Base-by-base conservation (phyloP, 2,329 filamentous ascomycete genomes). In the Verticillium nonalfalfae region DNA sequence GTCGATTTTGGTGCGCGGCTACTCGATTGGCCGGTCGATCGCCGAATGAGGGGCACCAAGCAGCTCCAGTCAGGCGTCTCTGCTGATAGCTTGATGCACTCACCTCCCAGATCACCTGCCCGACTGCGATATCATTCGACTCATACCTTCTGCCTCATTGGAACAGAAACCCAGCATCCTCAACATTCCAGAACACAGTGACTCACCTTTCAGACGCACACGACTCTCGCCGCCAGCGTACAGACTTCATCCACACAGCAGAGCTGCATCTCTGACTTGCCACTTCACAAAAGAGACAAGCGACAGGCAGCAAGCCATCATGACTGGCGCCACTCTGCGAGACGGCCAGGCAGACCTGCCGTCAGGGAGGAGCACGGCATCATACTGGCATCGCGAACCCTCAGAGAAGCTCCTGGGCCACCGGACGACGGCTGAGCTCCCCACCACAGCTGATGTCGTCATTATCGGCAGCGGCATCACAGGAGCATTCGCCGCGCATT, bases 381-480 rank as follows among this genome's bases (percentile, higher is more conserved):
- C 90, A 0, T 93, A 90, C 78, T 94, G 90, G 90, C 89, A 90
- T 69, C 82, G 79, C 59, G 80, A 89, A 62, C 89, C 88, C 0
- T 90, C 88, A 3, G 69, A 80, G 59, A 79, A 81, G 61, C 80
- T 94, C 5, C 74, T 86, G 0, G 86, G 86, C n/a, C 87, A 92
- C 69, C 82, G 85, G 15, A 88, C 88, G 0, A 93, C 90, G 0
- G 69, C 77, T 1, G 75, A 84, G 7, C 76, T 93, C 26, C 90
- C 90, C 1, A 67, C 73, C 2, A 75, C 78, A 56, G 86, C 87
- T 0, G 89, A 92, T 72, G 81, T 91, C 3, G 83, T 92, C 4
- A 81, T 94, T 31, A 79, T 94, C 4, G 90, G 90, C 45, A 90
- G 85, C 68, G 90, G 90, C 31, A 90, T 94, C 67, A 90, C 89